Percentiles rank a stretch among this genome's conserved stretches.
Evolutionary conservation across 2,329 filamentous ascomycete species (phyloP).

Genomic region (Exophiala xenobiotica): DNA sequence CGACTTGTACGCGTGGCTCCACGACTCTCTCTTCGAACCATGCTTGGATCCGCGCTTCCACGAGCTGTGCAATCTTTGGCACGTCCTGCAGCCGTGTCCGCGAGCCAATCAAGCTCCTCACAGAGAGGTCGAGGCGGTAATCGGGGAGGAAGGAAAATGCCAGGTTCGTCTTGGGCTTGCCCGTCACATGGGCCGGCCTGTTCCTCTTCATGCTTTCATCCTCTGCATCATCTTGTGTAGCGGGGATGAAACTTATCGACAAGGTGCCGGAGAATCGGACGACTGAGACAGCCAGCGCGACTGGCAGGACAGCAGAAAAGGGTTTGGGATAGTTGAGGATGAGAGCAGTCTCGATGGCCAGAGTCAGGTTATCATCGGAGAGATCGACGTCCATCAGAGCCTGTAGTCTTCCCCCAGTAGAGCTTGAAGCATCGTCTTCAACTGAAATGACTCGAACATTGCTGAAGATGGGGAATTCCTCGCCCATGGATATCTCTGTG

Average conservation of each 20-base stretch:
- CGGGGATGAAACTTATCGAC: constrained; percentile 88
- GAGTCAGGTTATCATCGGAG: constrained; percentile 84
- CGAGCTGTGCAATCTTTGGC: constrained; percentile 65
- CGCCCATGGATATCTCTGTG: constrained; percentile 88
- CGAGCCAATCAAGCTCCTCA: constrained; percentile 63
- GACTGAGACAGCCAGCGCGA: constrained; percentile 86
- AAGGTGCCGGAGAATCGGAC: constrained; percentile 93
- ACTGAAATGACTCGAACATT: constrained; percentile 96
- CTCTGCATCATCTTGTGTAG: constrained; percentile 41
- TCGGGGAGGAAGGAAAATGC: constrained; percentile 80
- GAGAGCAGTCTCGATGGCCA: constrained; percentile 91
- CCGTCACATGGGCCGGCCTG: constrained; percentile 34
- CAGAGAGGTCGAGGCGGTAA: constrained; percentile 65
- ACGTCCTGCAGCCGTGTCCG: constrained; percentile 64
- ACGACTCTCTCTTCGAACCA: constrained; percentile 69
- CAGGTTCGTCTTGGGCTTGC: constrained; percentile 76
- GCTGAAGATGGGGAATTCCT: constrained; percentile 98
- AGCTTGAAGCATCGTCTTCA: constrained; percentile 45
- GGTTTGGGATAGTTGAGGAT: constrained; percentile 93
- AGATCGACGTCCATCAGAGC: constrained; percentile 96
- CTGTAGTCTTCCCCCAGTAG: constrained; percentile 75
- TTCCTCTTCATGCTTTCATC: constrained; percentile 16
- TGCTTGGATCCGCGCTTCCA: constrained; percentile 63
- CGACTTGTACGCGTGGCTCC: constrained; percentile 64
- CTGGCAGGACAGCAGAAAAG: constrained; percentile 81